Evolutionary conservation across 306 rosid species (phyloP).

Genomic region (Morella rubra): DNA sequence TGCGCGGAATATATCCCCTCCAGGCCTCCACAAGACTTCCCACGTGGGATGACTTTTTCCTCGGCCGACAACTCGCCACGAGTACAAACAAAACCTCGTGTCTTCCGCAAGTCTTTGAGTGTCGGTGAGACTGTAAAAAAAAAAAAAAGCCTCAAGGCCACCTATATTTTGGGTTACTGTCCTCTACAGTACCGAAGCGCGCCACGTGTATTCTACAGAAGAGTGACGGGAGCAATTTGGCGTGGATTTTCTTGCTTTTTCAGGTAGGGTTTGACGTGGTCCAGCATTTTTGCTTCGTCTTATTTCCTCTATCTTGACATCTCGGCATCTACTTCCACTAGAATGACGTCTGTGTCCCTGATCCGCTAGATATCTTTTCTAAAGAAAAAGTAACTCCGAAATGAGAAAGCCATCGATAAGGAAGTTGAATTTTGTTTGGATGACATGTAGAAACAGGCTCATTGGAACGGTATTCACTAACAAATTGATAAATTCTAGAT

Average conservation of each 20-base stretch:
- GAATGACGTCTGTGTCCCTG: conserved; percentile 1
- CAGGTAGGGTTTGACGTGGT: conserved; percentile 1
- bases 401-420: too few species aligned
- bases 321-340: not conserved
- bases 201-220: not conserved
- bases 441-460: too few species aligned
- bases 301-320: not conserved
- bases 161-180: not conserved
- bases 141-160: not conserved
- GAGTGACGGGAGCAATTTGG: conserved; percentile 15
- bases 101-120: conserved; percentile 41
- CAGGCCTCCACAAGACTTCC: conserved; percentile 12
- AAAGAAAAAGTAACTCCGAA: too few species aligned
- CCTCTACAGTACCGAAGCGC: not conserved
- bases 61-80: conserved; percentile 24
- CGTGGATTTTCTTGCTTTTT: conserved; percentile 6
- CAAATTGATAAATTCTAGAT: too few species aligned
- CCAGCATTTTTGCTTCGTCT: too few species aligned
- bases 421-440: too few species aligned
- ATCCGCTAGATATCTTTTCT: not conserved
- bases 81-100: conserved; percentile 11
- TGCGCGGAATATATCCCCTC: conserved; percentile 26
- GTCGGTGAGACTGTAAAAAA: conserved; percentile 41
- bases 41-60: conserved; percentile 27
- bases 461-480: too few species aligned